These are phyloP conservation scores for Tuber aestivum DNA, from an alignment of 495 filamentous ascomycete genomes.

Conservation along the genomic window DNA sequence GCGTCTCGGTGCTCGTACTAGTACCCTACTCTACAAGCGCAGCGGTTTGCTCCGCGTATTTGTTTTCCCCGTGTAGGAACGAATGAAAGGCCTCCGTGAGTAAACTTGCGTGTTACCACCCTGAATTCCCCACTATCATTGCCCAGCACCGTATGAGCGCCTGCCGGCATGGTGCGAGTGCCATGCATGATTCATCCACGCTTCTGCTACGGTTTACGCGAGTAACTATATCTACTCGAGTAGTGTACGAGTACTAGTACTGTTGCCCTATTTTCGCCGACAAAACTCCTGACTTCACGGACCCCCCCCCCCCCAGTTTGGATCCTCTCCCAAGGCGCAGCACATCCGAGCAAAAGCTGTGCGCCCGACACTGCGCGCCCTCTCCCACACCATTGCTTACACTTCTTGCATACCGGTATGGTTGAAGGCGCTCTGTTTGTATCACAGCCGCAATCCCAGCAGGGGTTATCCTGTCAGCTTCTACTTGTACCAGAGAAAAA, in stretches of 20 bases:
- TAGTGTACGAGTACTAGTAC: too few relatives aligned
- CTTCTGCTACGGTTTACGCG: neutral
- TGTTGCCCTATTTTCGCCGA: too few relatives aligned
- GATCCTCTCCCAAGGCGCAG: neutral
- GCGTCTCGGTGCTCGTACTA: neutral
- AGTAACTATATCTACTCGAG: too few relatives aligned
- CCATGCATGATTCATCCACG: neutral
- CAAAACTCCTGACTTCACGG: too few relatives aligned
- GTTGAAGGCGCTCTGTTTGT: conserved; percentile 2
- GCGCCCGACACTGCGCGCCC: neutral
- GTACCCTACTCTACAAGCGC: too few relatives aligned
- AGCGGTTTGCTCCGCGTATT: neutral
- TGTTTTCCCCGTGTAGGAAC: neutral
- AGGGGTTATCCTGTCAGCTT: neutral
- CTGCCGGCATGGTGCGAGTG: too few relatives aligned
- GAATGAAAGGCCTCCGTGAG: too few relatives aligned
- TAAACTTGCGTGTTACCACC: too few relatives aligned
- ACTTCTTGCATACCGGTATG: neutral
- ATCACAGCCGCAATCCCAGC: neutral
- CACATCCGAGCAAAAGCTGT: neutral
- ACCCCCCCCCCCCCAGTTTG: too few relatives aligned
- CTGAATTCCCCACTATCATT: too few relatives aligned
- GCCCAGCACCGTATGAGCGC: too few relatives aligned
- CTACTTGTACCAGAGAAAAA: neutral
- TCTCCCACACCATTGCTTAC: neutral